phyloP scores from a whole-genome alignment of 768 basidiomycete species.

The Clathrus columnatus region DNA sequence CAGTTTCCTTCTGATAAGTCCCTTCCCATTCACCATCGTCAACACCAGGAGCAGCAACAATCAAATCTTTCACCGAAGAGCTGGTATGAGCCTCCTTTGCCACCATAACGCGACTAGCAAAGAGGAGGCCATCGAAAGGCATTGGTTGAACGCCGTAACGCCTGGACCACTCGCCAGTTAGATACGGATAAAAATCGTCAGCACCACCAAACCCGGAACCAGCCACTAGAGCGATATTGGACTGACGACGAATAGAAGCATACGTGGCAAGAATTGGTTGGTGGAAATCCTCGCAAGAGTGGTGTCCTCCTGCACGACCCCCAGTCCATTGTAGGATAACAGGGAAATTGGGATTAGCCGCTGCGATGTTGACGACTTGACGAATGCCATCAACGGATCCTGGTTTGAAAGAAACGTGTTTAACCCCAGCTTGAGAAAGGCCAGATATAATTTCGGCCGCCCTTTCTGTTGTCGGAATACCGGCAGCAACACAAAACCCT shows the following conservation, averaged over 20 bases:
- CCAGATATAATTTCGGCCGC: slow-evolving; percentile 92
- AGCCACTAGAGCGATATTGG: slow-evolving; percentile 83
- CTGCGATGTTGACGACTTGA: slow-evolving; percentile 93
- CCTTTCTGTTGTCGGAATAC: slow-evolving; percentile 94
- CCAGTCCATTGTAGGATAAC: slow-evolving; percentile 99
- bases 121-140: slow-evolving; percentile 98
- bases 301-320: slow-evolving; percentile 96
- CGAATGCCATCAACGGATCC: slow-evolving; percentile 97
- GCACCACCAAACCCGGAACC: slow-evolving; percentile 96
- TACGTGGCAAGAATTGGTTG: slow-evolving; percentile 91
- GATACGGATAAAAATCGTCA: slow-evolving; percentile 93
- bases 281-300: slow-evolving; percentile 98
- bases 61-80: slow-evolving; percentile 91
- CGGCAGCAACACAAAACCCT: slow-evolving; percentile 98
- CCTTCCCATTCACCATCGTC: slow-evolving; percentile 87
- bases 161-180: slow-evolving; percentile 92
- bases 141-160: slow-evolving; percentile 82
- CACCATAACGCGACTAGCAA: slow-evolving; percentile 96
- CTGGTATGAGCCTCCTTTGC: slow-evolving; percentile 97
- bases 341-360: slow-evolving; percentile 90
- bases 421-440: slow-evolving; percentile 75
- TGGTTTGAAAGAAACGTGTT: slow-evolving; percentile 96
- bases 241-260: slow-evolving; percentile 76
- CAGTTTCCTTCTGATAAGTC: slow-evolving; percentile 89
- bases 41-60: slow-evolving; percentile 90